These are phyloP conservation scores for Cladosporium sp. DNA, from an alignment of 2,329 filamentous ascomycete species.

Conservation along the genomic window DNA sequence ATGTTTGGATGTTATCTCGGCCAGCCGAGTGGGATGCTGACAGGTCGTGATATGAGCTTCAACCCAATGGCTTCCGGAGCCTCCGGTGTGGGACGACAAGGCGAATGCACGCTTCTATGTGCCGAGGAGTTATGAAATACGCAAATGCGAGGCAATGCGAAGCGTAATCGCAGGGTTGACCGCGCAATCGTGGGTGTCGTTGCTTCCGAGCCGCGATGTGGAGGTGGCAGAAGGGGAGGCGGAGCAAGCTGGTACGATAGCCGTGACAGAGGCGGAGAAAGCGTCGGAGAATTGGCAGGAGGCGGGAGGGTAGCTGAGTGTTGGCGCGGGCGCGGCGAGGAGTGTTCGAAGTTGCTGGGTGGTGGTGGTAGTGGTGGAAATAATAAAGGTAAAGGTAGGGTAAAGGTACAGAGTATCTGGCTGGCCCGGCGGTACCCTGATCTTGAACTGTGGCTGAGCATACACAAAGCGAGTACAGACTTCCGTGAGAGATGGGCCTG, in stretches of 20 bases:
- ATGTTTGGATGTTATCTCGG: constrained; percentile 21
- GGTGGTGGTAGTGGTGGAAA: too few species aligned
- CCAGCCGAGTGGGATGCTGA: constrained; percentile 11
- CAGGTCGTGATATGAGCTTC: background rate
- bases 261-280: background rate
- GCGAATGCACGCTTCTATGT: background rate
- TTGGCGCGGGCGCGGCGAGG: too few species aligned
- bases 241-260: background rate
- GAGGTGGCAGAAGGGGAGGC: background rate
- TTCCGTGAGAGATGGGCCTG: too few species aligned
- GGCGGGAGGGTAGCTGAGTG: background rate
- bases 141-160: constrained; percentile 1
- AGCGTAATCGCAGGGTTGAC: background rate
- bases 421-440: too few species aligned
- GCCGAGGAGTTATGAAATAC: too few species aligned
- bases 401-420: too few species aligned
- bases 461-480: too few species aligned
- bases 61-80: constrained; percentile 3
- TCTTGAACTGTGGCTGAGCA: too few species aligned
- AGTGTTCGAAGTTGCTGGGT: too few species aligned
- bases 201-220: background rate
- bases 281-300: background rate
- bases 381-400: too few species aligned
- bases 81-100: background rate
- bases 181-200: too few species aligned